Evolutionary conservation across 306 rosid genomes (phyloP), one percentile per base, ranked within the genome.

Genomic region (Coriaria nepalensis): DNA sequence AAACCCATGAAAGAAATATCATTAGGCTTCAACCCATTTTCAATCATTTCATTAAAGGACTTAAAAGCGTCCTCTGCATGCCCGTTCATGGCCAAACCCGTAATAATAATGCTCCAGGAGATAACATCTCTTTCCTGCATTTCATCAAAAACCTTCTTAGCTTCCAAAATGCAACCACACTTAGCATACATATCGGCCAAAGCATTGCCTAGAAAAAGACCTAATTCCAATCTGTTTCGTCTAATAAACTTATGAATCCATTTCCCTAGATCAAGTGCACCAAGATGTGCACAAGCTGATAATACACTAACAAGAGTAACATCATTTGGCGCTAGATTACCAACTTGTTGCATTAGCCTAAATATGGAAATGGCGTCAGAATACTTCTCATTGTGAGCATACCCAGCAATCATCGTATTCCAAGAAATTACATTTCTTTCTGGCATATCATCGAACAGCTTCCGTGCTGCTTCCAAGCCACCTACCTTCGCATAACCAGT

Each of bases 11-110:
- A 68, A 37, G 74, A 56, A 7, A 68, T 52, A 10, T 62, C 74
- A 51, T 58, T 68, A 7, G 74, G 74, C 57, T 57, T 57, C 41
- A 45, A 57, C 9, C 45, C 61, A 35, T 56, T 9, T 12, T 35
- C 68, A 10, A 57, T 47, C 74, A 68, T 68, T 47, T 62, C 46
- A 6, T 37, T 40, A 13, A 68, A 68, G 59, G 57, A 46, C 6
- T 11, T 2, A 29, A 62, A 68, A 45, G 74, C 74, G 46, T 68
- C 64, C 6, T 62, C 35, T 11, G 68, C 74, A 47, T 52, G 49
- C 9, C 74, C 74, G n/a, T 68, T 34, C 74, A 62, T 68, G 33
- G 74, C 74, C 52, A 62, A 35, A 35, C 74, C 74, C 37, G 62
- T 62, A n/a, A 68, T 62, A 11, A 68, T 51, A 40, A 68, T 68